Evolutionary conservation across 805 yeast species (phyloP).

Genomic region (Cephaloascus fragrans): DNA sequence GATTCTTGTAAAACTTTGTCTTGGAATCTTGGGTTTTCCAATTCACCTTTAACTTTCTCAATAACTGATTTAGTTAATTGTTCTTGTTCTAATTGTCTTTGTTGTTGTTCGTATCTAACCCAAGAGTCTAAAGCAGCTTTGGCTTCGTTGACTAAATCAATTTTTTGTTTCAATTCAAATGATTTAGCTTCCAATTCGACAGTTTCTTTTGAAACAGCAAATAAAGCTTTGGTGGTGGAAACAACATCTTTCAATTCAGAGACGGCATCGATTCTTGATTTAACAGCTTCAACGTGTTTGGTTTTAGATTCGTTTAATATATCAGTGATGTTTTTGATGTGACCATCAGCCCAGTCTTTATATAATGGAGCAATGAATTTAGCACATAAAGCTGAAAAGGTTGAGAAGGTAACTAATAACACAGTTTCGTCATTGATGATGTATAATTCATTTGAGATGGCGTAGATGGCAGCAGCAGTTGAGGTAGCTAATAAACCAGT

Average conservation of each 20-base stretch:
- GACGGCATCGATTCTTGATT: constrained; percentile 84
- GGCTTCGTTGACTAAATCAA: constrained; percentile 82
- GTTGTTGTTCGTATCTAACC: constrained; percentile 97
- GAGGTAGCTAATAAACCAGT: constrained; percentile 93
- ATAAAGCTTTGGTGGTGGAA: constrained; percentile 80
- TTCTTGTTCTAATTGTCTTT: constrained; percentile 92
- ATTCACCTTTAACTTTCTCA: constrained; percentile 78
- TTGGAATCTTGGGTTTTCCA: constrained; percentile 86
- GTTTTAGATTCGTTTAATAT: constrained; percentile 81
- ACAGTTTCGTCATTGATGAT: constrained; percentile 92
- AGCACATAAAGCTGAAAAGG: constrained; percentile 65
- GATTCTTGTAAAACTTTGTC: constrained; percentile 86
- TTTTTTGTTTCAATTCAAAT: constrained; percentile 87
- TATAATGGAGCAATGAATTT: constrained; percentile 91
- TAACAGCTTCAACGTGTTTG: constrained; percentile 87
- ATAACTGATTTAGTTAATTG: constrained; percentile 83
- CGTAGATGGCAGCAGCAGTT: constrained; percentile 90
- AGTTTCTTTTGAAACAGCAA: constrained; percentile 93
- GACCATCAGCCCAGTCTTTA: constrained; percentile 87
- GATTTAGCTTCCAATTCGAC: constrained; percentile 92
- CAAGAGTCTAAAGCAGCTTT: constrained; percentile 94
- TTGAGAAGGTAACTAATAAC: constrained; percentile 69
- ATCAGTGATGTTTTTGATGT: constrained; percentile 71
- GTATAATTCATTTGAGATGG: constrained; percentile 87
- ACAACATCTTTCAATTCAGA: constrained; percentile 87